phyloP scores from a whole-genome alignment of 208 protist genomes.

The Leishmania amazonensis region DNA sequence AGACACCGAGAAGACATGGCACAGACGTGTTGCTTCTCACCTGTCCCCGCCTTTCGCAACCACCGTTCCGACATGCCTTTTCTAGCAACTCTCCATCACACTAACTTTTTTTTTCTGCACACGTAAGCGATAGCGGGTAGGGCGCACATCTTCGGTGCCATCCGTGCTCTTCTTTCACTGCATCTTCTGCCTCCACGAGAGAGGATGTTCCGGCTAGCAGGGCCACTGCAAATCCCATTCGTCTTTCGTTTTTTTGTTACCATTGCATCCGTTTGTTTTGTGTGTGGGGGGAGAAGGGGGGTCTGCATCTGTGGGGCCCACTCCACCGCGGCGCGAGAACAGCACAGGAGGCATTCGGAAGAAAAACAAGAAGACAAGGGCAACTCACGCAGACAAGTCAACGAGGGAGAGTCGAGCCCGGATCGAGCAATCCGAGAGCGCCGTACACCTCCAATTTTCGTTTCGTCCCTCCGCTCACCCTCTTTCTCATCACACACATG shows the following conservation, averaged over 20 bases:
- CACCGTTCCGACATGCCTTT: not conserved
- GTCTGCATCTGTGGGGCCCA: not conserved
- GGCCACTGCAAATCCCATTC: not conserved
- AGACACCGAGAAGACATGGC: not conserved
- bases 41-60: not conserved
- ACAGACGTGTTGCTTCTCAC: not conserved
- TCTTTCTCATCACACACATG: not conserved
- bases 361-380: not conserved
- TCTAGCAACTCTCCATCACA: not conserved
- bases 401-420: not conserved
- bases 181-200: not conserved
- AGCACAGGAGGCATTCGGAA: not conserved
- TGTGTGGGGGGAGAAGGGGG: too few species aligned
- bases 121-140: not conserved
- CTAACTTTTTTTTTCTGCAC: not conserved
- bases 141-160: not conserved
- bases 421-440: not conserved
- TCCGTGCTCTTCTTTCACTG: not conserved
- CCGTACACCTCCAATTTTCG: not conserved
- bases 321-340: not conserved
- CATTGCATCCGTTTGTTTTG: too few species aligned
- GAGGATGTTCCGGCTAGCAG: not conserved
- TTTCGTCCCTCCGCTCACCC: not conserved
- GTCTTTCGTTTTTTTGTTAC: not conserved
- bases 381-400: not conserved